Evolutionary conservation across 2,329 filamentous ascomycete species (phyloP).

Genomic region (Verticillium dahliae): DNA sequence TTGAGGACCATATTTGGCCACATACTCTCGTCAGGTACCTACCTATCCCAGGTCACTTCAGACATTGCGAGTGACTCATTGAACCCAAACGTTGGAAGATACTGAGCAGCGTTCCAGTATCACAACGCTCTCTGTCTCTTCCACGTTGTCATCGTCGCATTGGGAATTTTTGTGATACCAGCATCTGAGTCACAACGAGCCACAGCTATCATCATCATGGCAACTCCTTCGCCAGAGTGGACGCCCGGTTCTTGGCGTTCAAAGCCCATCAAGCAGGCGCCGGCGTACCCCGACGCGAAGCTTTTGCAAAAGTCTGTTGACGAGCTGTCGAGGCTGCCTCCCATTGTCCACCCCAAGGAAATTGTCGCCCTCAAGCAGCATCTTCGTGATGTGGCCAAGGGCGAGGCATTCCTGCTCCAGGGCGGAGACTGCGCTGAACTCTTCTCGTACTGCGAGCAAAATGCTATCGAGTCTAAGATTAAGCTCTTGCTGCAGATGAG

Average conservation of each 20-base stretch:
- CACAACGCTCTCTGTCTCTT: background rate
- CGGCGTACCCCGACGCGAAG: slow-evolving; percentile 58
- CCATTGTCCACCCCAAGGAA: slow-evolving; percentile 72
- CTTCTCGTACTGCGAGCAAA: slow-evolving; percentile 90
- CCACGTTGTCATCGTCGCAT: background rate
- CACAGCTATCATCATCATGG: background rate
- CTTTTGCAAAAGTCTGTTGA: slow-evolving; percentile 53
- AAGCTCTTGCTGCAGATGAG: slow-evolving; percentile 97
- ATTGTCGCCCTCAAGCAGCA: slow-evolving; percentile 73
- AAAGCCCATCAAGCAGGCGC: slow-evolving; percentile 73
- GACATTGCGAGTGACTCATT: background rate
- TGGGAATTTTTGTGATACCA: background rate
- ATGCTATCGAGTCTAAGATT: slow-evolving; percentile 90
- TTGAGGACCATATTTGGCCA: background rate
- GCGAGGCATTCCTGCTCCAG: slow-evolving; percentile 89
- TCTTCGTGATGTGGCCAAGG: slow-evolving; percentile 79
- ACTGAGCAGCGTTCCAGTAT: background rate
- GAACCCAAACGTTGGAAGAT: background rate
- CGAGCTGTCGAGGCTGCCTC: slow-evolving; percentile 65
- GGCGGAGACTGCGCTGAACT: slow-evolving; percentile 96
- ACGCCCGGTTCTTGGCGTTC: slow-evolving; percentile 63
- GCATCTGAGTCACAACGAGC: background rate
- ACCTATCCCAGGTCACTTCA: background rate
- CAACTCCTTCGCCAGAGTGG: slow-evolving; percentile 30
- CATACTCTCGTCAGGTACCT: background rate